Evolutionary conservation across 495 filamentous ascomycete genomes (phyloP).

Genomic region (Daldinia caldariorum): DNA sequence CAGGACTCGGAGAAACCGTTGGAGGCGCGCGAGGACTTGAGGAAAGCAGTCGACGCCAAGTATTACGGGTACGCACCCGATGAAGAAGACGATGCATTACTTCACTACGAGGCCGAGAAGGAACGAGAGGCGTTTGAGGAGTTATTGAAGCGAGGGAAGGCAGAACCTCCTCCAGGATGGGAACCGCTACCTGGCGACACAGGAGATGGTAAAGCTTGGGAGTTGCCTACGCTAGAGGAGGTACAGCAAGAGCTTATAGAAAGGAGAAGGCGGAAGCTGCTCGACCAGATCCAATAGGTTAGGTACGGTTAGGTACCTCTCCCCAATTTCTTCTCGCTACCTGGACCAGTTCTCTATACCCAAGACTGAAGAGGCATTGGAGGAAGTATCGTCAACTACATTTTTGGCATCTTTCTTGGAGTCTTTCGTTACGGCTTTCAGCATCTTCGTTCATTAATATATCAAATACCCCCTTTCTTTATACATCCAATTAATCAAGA

Average conservation of each 20-base stretch:
- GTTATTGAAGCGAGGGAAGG: constrained; percentile 57
- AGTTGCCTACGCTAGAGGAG: constrained; percentile 84
- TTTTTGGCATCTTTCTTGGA: constrained; percentile 29
- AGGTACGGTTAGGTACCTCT: not conserved
- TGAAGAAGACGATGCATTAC: constrained; percentile 87
- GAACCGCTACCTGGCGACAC: constrained; percentile 85
- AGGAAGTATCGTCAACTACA: constrained; percentile 20
- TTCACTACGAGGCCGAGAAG: constrained; percentile 83
- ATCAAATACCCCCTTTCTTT: constrained; percentile 13
- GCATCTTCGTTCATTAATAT: constrained; percentile 35
- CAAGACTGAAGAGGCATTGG: constrained; percentile 9
- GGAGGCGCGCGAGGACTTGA: constrained; percentile 72
- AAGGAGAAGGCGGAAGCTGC: constrained; percentile 77
- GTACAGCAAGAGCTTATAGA: constrained; percentile 93
- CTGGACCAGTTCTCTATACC: not conserved
- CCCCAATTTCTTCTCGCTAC: constrained; percentile 11
- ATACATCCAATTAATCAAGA: constrained; percentile 7
- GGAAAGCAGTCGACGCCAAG: constrained; percentile 86
- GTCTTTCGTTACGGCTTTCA: constrained; percentile 31
- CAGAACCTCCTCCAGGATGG: constrained; percentile 71
- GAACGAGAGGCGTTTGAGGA: constrained; percentile 82
- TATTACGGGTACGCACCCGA: constrained; percentile 96
- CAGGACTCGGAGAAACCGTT: constrained; percentile 65
- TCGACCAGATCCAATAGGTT: constrained; percentile 65
- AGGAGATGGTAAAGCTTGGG: constrained; percentile 86